Percentiles rank a stretch among this genome's conserved stretches.
phyloP scores from a whole-genome alignment of 208 protist species.

The Tritrichomonas musculus region DNA sequence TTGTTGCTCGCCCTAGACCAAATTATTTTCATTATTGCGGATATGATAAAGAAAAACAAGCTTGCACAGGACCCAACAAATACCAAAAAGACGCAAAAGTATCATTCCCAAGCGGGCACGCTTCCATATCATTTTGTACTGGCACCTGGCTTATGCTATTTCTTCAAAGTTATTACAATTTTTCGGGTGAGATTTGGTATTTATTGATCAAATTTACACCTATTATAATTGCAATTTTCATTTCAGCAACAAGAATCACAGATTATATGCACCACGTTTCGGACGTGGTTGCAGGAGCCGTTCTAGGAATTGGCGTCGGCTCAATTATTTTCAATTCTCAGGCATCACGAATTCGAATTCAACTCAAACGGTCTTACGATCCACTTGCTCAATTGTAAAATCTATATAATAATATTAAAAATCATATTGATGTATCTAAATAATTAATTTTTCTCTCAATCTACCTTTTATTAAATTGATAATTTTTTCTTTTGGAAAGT shows the following conservation, averaged over 20 bases:
- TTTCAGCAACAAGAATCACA: neutral
- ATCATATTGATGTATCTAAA: too few relatives aligned
- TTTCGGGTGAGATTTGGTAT: neutral
- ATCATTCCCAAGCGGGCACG: neutral
- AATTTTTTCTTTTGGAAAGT: too few relatives aligned
- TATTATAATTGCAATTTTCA: neutral
- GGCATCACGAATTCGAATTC: neutral
- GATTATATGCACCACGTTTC: slow-evolving; percentile 6
- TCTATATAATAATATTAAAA: too few relatives aligned
- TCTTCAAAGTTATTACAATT: neutral
- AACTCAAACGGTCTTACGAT: neutral
- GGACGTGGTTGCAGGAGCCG: neutral
- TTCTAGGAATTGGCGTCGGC: neutral
- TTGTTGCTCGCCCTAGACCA: neutral
- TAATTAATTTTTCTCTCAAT: too few relatives aligned
- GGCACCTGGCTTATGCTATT: neutral
- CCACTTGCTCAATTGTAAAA: too few relatives aligned
- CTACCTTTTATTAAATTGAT: too few relatives aligned
- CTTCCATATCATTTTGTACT: neutral
- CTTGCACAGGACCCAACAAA: neutral
- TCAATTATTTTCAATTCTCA: neutral
- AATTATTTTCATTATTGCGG: neutral
- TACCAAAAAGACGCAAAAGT: neutral
- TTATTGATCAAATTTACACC: neutral
- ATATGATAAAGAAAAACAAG: neutral